Conservation (phyloP, 306 rosid genomes). For the Delonix regia region DNA sequence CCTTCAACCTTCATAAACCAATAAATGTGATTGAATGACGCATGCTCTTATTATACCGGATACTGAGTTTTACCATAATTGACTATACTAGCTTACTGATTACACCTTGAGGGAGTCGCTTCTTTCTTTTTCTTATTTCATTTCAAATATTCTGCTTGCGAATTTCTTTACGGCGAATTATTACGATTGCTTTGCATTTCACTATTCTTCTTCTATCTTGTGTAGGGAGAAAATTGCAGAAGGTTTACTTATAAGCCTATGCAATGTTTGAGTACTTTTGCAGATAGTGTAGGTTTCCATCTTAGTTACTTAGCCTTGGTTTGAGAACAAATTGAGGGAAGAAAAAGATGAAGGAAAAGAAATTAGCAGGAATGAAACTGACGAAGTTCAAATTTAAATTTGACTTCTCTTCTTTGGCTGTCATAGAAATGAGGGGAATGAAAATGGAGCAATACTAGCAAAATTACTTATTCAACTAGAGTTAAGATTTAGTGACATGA, state of each 20-base stretch:
- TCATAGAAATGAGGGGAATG: not conserved
- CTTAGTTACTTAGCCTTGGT: not conserved
- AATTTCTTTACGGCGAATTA: slow-evolving; percentile 5
- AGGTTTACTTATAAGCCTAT: slow-evolving; percentile 15
- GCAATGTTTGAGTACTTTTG: slow-evolving; percentile 35
- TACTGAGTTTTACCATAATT: not conserved
- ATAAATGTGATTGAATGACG: not conserved
- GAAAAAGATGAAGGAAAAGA: not conserved
- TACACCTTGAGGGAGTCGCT: not conserved
- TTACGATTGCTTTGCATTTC: not conserved
- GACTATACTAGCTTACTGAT: not conserved
- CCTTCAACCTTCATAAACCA: not conserved
- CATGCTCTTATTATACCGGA: not conserved
- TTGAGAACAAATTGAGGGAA: not conserved
- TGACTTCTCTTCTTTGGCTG: not conserved
- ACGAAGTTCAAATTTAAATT: not conserved
- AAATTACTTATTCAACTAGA: not conserved
- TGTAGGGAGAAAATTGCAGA: not conserved
- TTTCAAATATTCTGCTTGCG: not conserved
- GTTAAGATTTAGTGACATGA: not conserved
- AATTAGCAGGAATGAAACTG: not conserved
- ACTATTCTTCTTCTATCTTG: slow-evolving; percentile 20
- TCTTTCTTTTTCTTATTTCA: not conserved
- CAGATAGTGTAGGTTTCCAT: slow-evolving; percentile 34
- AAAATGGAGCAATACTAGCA: not conserved